Percentiles rank a stretch among this genome's conserved stretches.
phyloP scores from a whole-genome alignment of 768 basidiomycete genomes.

The Tephrocybe sp. region DNA sequence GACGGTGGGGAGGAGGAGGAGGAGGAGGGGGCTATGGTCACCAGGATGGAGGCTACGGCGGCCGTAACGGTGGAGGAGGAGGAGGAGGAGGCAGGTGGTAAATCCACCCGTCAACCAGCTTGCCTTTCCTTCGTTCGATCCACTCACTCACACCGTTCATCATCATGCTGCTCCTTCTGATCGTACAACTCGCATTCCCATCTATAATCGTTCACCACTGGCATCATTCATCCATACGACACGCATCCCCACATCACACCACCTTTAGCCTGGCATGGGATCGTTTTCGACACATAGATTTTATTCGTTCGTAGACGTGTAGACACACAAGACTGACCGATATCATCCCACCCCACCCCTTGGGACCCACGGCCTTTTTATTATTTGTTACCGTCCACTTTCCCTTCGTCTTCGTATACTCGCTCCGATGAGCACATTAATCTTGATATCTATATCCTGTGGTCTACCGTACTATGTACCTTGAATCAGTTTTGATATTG shows the following conservation, averaged over 20 bases:
- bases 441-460: slow-evolving; percentile 13
- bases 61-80: slow-evolving; percentile 39
- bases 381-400: slow-evolving; percentile 2
- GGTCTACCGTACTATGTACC: slow-evolving; percentile 12
- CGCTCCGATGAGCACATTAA: slow-evolving; percentile 10
- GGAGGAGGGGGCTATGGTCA: slow-evolving; percentile 41
- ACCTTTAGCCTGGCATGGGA: slow-evolving; percentile 12
- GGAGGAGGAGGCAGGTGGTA: slow-evolving; percentile 32
- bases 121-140: not conserved
- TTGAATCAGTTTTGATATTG: no score
- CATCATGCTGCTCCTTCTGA: not conserved
- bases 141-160: not conserved
- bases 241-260: slow-evolving; percentile 1
- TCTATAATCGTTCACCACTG: slow-evolving; percentile 1
- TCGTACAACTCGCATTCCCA: not conserved
- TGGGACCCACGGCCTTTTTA: slow-evolving; percentile 6
- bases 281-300: slow-evolving; percentile 13
- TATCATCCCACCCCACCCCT: slow-evolving; percentile 10
- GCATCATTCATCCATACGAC: slow-evolving; percentile 1
- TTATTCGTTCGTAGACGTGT: slow-evolving; percentile 21
- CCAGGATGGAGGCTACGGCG: slow-evolving; percentile 44
- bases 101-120: no score
- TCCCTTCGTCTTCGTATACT: not conserved
- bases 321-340: slow-evolving; percentile 18
- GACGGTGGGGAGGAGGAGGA: slow-evolving; percentile 37